A percentile compares a stretch with the other conserved stretches of the same genome.
Conservation (phyloP, 306 rosid species). For the Neltuma alba region DNA sequence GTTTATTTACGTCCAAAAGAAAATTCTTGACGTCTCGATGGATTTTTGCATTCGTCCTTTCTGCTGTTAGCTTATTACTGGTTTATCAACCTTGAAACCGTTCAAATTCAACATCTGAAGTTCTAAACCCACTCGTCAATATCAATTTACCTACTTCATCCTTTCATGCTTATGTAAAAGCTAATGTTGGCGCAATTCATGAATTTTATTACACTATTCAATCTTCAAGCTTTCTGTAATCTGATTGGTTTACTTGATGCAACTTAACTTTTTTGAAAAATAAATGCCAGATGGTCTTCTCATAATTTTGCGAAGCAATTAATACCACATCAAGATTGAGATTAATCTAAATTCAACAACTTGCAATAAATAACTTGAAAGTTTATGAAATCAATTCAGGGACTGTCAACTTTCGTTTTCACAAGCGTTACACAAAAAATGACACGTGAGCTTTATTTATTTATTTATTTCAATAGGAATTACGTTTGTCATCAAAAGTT, state of each 20-base stretch:
- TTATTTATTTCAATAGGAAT: not conserved
- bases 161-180: not conserved
- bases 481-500: not conserved
- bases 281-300: not conserved
- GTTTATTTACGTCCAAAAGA: no score
- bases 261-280: not conserved
- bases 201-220: no score
- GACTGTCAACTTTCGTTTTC: not conserved
- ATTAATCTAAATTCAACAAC: not conserved
- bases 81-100: not conserved
- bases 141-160: not conserved
- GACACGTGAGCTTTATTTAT: not conserved
- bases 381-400: not conserved
- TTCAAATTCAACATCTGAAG: not conserved
- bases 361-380: not conserved
- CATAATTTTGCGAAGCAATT: not conserved
- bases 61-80: not conserved
- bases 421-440: not conserved
- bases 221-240: no score
- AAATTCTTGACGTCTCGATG: not conserved
- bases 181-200: not conserved
- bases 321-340: not conserved
- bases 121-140: not conserved
- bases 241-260: not conserved
- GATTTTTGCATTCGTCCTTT: not conserved